A percentile compares a stretch with the other conserved stretches of the same genome.
These are phyloP conservation scores for Colletotrichum tabaci DNA, from an alignment of 2,329 filamentous ascomycete genomes.

Conservation along the genomic window DNA sequence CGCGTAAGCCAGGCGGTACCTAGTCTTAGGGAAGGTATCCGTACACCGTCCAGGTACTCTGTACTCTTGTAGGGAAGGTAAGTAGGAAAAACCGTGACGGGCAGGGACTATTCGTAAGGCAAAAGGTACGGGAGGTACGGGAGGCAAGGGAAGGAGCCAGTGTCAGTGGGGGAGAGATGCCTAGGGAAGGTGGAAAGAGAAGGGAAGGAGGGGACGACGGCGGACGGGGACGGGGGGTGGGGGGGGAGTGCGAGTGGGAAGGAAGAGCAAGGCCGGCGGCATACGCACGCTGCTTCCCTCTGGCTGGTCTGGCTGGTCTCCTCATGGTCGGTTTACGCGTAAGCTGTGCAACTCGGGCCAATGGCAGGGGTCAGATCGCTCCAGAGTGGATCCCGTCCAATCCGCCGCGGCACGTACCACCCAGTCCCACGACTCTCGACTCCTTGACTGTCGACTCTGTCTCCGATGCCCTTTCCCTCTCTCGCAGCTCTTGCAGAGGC, in stretches of 20 bases:
- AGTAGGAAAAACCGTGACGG: background rate
- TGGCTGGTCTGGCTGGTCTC: conserved; percentile 28
- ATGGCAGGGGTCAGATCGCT: conserved; percentile 38
- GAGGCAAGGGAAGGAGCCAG: conserved; percentile 17
- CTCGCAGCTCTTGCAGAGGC: background rate
- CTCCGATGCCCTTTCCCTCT: conserved; percentile 5
- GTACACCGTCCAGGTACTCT: too few relatives aligned
- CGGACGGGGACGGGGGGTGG: conserved; percentile 20
- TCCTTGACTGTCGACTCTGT: too few relatives aligned
- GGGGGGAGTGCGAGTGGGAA: conserved; percentile 19
- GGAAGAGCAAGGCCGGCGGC: conserved; percentile 23
- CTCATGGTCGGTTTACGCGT: conserved; percentile 50
- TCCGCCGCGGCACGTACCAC: conserved; percentile 40
- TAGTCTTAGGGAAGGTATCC: too few relatives aligned
- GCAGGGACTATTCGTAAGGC: background rate
- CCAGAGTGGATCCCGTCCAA: conserved; percentile 33
- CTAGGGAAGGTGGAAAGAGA: conserved; percentile 11
- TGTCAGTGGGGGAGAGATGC: background rate
- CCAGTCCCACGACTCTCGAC: conserved; percentile 15
- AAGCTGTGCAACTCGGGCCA: conserved; percentile 49
- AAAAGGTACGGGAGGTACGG: background rate
- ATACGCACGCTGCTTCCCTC: conserved; percentile 39
- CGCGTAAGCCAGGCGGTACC: background rate
- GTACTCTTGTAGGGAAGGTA: too few relatives aligned
- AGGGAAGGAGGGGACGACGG: conserved; percentile 14